These are phyloP conservation scores for Hericium erinaceus DNA, from an alignment of 768 basidiomycete genomes.

Conservation along the genomic window DNA sequence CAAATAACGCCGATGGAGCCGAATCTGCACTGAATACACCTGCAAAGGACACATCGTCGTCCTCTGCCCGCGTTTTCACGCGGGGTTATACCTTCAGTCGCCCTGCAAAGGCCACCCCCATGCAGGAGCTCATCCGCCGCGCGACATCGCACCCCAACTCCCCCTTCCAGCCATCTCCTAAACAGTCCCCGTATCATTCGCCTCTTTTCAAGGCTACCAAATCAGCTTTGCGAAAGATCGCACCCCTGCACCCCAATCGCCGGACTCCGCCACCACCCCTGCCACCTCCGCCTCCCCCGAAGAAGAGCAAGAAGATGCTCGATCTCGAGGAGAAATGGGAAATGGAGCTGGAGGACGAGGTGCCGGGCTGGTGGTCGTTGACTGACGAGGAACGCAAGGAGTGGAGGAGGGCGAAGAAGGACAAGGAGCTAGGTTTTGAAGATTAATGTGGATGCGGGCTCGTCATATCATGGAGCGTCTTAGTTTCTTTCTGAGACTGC, in stretches of 20 bases:
- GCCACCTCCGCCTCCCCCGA: constrained; percentile 60
- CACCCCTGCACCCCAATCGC: constrained; percentile 67
- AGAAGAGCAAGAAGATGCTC: constrained; percentile 74
- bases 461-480: neutral
- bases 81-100: constrained; percentile 8
- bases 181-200: constrained; percentile 36
- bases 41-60: constrained; percentile 1
- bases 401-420: constrained; percentile 51
- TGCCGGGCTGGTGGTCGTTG: constrained; percentile 48
- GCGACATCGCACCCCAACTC: constrained; percentile 61
- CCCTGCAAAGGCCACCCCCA: constrained; percentile 39
- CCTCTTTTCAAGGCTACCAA: constrained; percentile 60
- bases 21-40: neutral
- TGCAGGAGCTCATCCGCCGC: constrained; percentile 69
- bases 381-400: constrained; percentile 27
- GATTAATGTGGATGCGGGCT: constrained; percentile 11
- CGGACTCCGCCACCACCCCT: constrained; percentile 64
- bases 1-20: neutral
- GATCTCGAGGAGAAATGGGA: constrained; percentile 74
- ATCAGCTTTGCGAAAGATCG: constrained; percentile 54
- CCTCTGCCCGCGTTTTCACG: neutral
- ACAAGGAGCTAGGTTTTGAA: constrained; percentile 44
- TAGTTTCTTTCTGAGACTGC: neutral
- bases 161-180: constrained; percentile 34
- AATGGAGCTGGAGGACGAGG: constrained; percentile 63